Conservation (phyloP, 306 rosid genomes). For the Glycyrrhiza uralensis region DNA sequence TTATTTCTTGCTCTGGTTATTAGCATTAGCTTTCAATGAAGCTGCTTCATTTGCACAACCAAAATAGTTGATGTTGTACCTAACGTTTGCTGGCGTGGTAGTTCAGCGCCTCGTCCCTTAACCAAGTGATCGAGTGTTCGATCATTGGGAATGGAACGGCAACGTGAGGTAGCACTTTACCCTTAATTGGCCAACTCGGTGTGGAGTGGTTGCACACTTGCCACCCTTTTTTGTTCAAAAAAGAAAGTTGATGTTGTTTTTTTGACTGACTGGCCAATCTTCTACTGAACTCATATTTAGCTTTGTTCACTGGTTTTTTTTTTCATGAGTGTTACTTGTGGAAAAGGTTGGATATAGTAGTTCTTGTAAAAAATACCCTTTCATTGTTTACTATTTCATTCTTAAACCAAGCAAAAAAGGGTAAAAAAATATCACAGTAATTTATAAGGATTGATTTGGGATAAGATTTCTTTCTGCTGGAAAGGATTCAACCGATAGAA, state of each 20-base stretch:
- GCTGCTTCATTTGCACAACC: background rate
- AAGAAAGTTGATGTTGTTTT: background rate
- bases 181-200: too few relatives aligned
- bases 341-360: background rate
- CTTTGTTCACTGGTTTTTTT: background rate
- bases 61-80: background rate
- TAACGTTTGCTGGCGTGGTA: too few relatives aligned
- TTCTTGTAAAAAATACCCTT: background rate
- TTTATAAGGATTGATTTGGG: background rate
- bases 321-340: background rate
- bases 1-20: background rate
- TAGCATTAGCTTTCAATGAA: background rate
- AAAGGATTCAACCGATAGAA: background rate
- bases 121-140: too few relatives aligned
- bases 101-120: too few relatives aligned
- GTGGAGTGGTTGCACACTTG: too few relatives aligned
- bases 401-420: background rate
- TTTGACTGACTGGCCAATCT: background rate
- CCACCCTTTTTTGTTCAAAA: too few relatives aligned
- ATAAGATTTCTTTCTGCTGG: background rate
- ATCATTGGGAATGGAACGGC: too few relatives aligned
- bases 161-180: too few relatives aligned
- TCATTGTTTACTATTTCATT: background rate
- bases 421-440: background rate
- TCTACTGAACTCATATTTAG: background rate